Evolutionary conservation across 2,329 filamentous ascomycete genomes (phyloP).

Genomic region (Diaporthe ampelina): DNA sequence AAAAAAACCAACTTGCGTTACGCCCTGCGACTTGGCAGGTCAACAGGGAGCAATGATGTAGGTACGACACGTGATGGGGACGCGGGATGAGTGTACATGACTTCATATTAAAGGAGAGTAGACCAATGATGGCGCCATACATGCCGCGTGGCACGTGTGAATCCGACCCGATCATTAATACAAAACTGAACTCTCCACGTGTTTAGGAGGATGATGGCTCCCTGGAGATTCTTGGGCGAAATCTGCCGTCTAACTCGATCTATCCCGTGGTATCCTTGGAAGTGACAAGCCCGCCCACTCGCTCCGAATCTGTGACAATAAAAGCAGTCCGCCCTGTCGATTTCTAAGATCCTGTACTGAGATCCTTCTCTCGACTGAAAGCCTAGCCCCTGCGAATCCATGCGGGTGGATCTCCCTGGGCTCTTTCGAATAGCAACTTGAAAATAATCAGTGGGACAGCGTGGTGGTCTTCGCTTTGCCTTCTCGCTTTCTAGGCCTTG

Average conservation of each 20-base stretch:
- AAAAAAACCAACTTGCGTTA: neutral
- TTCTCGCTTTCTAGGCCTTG: constrained; percentile 26
- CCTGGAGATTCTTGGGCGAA: constrained; percentile 1
- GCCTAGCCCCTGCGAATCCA: neutral
- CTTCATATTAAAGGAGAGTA: neutral
- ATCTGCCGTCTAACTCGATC: constrained; percentile 34
- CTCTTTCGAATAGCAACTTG: neutral
- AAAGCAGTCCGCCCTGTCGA: constrained; percentile 1
- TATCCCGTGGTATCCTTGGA: constrained; percentile 41
- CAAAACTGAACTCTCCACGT: neutral
- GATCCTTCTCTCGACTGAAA: neutral
- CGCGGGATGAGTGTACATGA: neutral
- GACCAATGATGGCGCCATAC: neutral
- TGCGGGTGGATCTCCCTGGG: neutral
- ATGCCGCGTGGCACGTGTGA: neutral
- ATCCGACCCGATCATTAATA: neutral
- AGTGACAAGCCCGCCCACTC: constrained; percentile 4
- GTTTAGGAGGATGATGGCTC: neutral
- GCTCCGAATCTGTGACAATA: constrained; percentile 15
- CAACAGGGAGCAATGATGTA: neutral
- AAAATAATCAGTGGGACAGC: neutral
- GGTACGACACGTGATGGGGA: neutral
- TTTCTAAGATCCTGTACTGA: neutral
- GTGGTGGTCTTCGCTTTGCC: neutral
- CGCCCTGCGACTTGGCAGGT: neutral